Base-by-base conservation (phyloP, 2,329 filamentous ascomycete species). In the Ophiostoma perfectum region DNA sequence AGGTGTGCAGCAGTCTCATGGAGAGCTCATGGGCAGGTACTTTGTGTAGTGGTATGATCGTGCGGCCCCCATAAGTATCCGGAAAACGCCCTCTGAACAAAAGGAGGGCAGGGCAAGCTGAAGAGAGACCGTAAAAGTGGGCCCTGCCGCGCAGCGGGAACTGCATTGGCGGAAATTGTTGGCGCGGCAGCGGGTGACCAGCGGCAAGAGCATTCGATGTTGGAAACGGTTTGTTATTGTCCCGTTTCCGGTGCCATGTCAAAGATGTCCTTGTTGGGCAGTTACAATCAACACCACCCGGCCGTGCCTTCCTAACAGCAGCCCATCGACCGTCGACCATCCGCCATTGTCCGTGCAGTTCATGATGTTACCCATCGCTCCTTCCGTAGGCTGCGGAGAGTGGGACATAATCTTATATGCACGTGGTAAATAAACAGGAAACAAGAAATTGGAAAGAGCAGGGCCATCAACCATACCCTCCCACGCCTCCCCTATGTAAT, bases 241-340 rank as follows among this genome's bases (percentile, higher is more conserved):
- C 52, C 52, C 27, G 27, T 58, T 58, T 58, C 52, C 52, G 18
- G 8, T 58, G n/a, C 52, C 52, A 58, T 58, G 52, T 52, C 52
- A 58, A 8, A 52, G 47, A 11, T 12, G 27, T 14, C 27, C 16
- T 27, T 39, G 55, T 60, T 60, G 55, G 27, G 55, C 27, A 60
- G 38, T 60, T 38, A 27, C 27, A 12, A 38, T 3, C 18, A 9
- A 38, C 55, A 27, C 27, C 55, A 27, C 27, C 55, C 27, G 27
- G 55, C 38, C 27, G 55, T 60, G 55, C 55, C 55, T 60, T 60
- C 9, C 27, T 27, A 27, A 27, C 27, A 27, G 27, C 27, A 27
- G 27, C 27, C 27, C 27, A 27, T 27, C 27, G 27, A 27, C 27
- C 27, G 27, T 27, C 27, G 27, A 27, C 27, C 27, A 27, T 27